Base-by-base conservation (phyloP, 495 filamentous ascomycete genomes). In the Jackrogersella minutella region DNA sequence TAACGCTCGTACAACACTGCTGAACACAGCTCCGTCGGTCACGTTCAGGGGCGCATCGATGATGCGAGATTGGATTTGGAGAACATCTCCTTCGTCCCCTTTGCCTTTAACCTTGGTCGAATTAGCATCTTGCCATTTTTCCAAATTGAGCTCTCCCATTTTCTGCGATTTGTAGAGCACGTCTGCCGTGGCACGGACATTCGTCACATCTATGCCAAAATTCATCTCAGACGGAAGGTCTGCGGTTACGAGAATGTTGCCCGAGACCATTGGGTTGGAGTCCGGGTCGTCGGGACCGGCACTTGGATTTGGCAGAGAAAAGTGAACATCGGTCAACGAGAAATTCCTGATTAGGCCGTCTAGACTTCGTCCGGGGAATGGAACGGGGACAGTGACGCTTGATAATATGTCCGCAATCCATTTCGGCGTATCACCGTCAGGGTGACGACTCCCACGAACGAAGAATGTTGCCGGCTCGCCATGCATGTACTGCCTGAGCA, bases 341-440 rank as follows among this genome's bases (percentile, higher is more conserved):
- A 99, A 96, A 55, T 92, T 93, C 58, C 87, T 88, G 73, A 99
- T 88, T 16, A 96, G 72, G 64, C 91, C 86, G 51, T 91, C 92
- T 66, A 97, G 85, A 2, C 86, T 85, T 56, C 88, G 85, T 14
- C 92, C 93, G 0, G 91, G 90, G 47, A 97, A 91, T 6, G 91
- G 87, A 34, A 97, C 79, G 2, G 93, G 94, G 6, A 99, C 82
- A 3, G 90, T 93, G 67, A 97, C 84, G 70, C 88, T 92, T 46
- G 86, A 87, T 16, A 97, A 80, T 16, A 99, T 81, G 51, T 93
- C 87, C 0, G 84, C 83, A 47, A 97, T 79, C 95, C 95, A 99
- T 22, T 78, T 78, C 1, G 95, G 94, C 0, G 90, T 90, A 14
- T 85, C 81, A 11, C 79, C 69, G 21, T 77, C 81, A n/a, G 91